These are phyloP conservation scores for Spatholobus suberectus DNA, from an alignment of 306 rosid genomes.

Conservation along the genomic window DNA sequence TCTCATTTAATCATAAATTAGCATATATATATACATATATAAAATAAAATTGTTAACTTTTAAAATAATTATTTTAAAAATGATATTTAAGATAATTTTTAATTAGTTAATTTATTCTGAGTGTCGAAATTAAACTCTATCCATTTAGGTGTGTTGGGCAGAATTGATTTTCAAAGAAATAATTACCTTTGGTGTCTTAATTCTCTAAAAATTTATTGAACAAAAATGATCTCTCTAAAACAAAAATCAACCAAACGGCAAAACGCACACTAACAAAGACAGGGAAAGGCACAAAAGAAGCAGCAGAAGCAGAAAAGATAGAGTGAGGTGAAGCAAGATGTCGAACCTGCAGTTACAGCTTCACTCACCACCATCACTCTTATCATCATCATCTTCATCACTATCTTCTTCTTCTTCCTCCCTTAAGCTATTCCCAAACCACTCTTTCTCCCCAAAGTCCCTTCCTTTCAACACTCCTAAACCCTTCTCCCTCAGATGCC, in stretches of 20 bases:
- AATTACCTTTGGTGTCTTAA: neutral
- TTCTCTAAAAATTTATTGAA: too few species aligned
- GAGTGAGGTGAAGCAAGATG: constrained; percentile 42
- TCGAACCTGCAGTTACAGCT: constrained; percentile 43
- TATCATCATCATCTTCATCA: constrained; percentile 10
- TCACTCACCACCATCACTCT: constrained; percentile 40
- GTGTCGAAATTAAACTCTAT: too few species aligned
- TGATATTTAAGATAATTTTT: too few species aligned
- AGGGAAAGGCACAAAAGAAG: neutral
- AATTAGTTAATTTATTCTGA: too few species aligned
- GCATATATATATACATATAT: too few species aligned
- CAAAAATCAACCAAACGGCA: neutral
- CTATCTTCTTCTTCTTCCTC: constrained; percentile 42
- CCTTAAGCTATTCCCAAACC: constrained; percentile 23
- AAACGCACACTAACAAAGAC: neutral
- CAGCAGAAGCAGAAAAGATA: neutral
- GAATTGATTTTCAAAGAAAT: neutral
- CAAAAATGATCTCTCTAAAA: neutral
- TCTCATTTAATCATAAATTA: too few species aligned
- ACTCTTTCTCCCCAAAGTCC: constrained; percentile 25
- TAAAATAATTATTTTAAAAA: too few species aligned
- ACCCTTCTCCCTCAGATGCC: constrained; percentile 56
- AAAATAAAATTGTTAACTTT: too few species aligned
- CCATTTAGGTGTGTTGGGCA: too few species aligned
- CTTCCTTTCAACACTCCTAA: constrained; percentile 35